Conservation (phyloP, 495 filamentous ascomycete species). For the Penicillium ochrochloron region DNA sequence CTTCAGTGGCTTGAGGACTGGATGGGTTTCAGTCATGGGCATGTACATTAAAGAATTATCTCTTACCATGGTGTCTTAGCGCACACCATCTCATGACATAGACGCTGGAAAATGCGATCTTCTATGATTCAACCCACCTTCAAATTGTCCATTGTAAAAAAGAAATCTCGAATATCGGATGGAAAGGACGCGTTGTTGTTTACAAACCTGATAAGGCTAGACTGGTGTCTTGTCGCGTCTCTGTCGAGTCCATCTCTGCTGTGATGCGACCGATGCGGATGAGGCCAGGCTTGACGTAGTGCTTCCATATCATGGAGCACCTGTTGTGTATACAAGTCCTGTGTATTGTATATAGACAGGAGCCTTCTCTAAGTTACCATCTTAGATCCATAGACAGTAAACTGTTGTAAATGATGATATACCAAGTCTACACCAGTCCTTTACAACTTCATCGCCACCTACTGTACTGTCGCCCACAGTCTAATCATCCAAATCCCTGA, state of each 20-base stretch:
- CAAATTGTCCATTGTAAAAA: background rate
- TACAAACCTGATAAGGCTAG: background rate
- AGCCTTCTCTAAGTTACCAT: background rate
- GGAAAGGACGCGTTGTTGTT: background rate
- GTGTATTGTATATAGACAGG: background rate
- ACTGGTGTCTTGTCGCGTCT: background rate
- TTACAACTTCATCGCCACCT: background rate
- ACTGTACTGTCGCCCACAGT: background rate
- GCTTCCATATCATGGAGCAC: background rate
- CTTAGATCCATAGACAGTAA: background rate
- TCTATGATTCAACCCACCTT: constrained; percentile 31
- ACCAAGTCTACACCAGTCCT: background rate
- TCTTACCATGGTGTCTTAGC: constrained; percentile 39
- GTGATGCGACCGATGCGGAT: background rate
- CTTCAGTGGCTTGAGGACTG: constrained; percentile 14
- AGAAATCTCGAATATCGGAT: too few species aligned
- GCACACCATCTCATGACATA: constrained; percentile 48
- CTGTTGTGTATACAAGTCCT: background rate
- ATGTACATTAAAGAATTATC: constrained; percentile 49
- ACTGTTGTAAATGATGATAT: background rate
- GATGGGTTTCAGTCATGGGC: constrained; percentile 47
- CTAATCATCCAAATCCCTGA: background rate
- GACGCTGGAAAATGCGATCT: constrained; percentile 44
- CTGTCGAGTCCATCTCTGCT: background rate
- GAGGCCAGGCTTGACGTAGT: background rate